Evolutionary conservation across 1,284 basidiomycete genomes (phyloP), one percentile per base, ranked within the genome.

Genomic region (Puccinia coronata): DNA sequence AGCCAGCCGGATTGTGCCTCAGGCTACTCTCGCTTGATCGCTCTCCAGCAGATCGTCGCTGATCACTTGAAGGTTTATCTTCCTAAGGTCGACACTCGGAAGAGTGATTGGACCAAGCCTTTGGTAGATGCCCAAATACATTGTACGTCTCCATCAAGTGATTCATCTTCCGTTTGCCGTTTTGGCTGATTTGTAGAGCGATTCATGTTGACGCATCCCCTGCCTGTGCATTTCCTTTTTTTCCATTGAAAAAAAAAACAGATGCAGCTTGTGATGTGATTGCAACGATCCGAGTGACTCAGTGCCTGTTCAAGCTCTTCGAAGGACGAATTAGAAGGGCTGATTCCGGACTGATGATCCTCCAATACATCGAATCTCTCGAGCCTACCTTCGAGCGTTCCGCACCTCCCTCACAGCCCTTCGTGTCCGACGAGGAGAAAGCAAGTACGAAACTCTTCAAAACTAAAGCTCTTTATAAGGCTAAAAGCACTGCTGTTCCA

Each of bases 261-360:
- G 76, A 78, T 78, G 76, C 76, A 25, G 76, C 76, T 14, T 47
- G 59, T 18, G 63, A 78, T 51, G 63, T 78, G 18, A 63, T 69
- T 31, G 76, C 76, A 1, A 78, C 76, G 8, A 36, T 69, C n/a
- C 76, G 76, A 36, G 76, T 78, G 31, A 51, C 63, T 16, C 23
- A 31, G 49, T 23, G 39, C 3, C 25, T 78, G 43, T 67, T 53
- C 25, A 41, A 41, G 25, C 36, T 69, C 36, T 63, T 65, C 28
- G 28, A 53, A 41, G 36, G 53, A 34, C 25, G 23, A 2, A 47
- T 34, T 18, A 39, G 57, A 25, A 59, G 57, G 43, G 20, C 76
- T 12, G 28, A 47, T 31, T 47, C 59, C 25, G 51, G 53, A 8
- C 31, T 65, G 8, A 67, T 63, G 28, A 51, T 78, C 14, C 63